Base-by-base conservation (phyloP, 176 grass and related monocot genomes). In the Paspalum vaginatum region DNA sequence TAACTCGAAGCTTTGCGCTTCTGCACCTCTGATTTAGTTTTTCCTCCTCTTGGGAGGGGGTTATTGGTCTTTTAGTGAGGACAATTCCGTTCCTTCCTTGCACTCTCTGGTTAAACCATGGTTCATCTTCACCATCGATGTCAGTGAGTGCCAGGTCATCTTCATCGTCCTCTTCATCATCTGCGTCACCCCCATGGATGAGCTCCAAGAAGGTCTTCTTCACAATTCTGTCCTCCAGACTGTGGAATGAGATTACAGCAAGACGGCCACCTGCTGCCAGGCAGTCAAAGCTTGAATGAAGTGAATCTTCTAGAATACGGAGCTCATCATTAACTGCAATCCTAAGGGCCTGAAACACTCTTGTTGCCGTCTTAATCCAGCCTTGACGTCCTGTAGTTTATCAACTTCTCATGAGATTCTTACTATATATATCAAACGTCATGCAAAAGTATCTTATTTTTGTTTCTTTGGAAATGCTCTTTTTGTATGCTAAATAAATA, bases 291-390 rank as follows among this genome's bases (percentile, higher is more conserved):
- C 90, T 89, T 4, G 90, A 87, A 73, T 98, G 86, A 4, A 98
- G 81, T n/a, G 96, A 72, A 73, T 98, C 88, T 86, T 98, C 84
- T 50, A 98, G 50, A 54, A 61, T 89, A 71, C 14, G 84, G 7
- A 95, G 84, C 69, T 95, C 95, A 70, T 93, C 83, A 52, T 95
- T 98, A 89, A 98, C 90, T 61, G 95, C 88, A 73, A 98, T 98
- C 74, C 95, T 93, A 49, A 98, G 90, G 16, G 88, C 88, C 70
- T 95, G 95, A 72, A 93, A 95, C 60, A 98, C 92, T 72, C 95
- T 90, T 24, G 95, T 89, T n/a, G 96, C 92, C 47, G 88, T 98
- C 83, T 98, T 94, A 48, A 98, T 93, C 95, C 86, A 98, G 57
- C 95, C 95, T 61, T 93, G 92, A 22, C 88, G 84, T 38, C 96